Evolutionary conservation across 129 eudicot genomes (phyloP).

Genomic region (Rutidosis leptorrhynchoides): DNA sequence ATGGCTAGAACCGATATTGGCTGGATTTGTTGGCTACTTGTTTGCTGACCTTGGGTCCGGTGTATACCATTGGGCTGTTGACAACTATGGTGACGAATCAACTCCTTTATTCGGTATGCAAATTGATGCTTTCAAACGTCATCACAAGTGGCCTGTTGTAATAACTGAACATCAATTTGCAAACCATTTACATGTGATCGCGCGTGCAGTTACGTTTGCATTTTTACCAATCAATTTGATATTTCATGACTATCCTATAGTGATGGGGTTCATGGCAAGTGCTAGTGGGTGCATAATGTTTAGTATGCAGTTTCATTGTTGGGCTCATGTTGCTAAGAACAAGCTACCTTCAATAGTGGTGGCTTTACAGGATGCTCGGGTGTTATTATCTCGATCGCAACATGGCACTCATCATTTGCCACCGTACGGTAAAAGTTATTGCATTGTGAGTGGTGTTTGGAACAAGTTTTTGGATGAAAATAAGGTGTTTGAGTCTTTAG

Average conservation of each 20-base stretch:
- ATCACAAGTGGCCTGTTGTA: slow-evolving; percentile 59
- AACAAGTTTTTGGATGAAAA: slow-evolving; percentile 49
- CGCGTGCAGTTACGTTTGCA: slow-evolving; percentile 31
- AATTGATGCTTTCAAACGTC: slow-evolving; percentile 60
- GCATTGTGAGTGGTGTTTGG: slow-evolving; percentile 78
- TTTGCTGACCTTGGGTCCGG: slow-evolving; percentile 66
- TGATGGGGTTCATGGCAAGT: slow-evolving; percentile 43
- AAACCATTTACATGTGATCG: slow-evolving; percentile 57
- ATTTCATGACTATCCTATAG: slow-evolving; percentile 29
- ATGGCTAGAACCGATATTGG: slow-evolving; percentile 49
- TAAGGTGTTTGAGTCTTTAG: slow-evolving; percentile 55
- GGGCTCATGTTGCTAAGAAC: slow-evolving; percentile 64
- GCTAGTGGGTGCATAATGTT: slow-evolving; percentile 62
- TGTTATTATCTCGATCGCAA: slow-evolving; percentile 52
- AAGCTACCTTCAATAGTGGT: slow-evolving; percentile 56
- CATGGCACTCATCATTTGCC: slow-evolving; percentile 61
- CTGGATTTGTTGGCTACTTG: slow-evolving; percentile 49
- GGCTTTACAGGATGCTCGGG: slow-evolving; percentile 55
- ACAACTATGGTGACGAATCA: slow-evolving; percentile 55
- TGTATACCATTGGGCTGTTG: slow-evolving; percentile 75
- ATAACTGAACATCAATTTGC: slow-evolving; percentile 52
- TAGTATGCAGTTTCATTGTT: slow-evolving; percentile 57
- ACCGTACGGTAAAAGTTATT: slow-evolving; percentile 55
- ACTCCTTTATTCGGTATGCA: slow-evolving; percentile 68
- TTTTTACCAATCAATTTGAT: slow-evolving; percentile 45